Conservation (phyloP, 768 basidiomycete species). For the Tricholoma matsutake region DNA sequence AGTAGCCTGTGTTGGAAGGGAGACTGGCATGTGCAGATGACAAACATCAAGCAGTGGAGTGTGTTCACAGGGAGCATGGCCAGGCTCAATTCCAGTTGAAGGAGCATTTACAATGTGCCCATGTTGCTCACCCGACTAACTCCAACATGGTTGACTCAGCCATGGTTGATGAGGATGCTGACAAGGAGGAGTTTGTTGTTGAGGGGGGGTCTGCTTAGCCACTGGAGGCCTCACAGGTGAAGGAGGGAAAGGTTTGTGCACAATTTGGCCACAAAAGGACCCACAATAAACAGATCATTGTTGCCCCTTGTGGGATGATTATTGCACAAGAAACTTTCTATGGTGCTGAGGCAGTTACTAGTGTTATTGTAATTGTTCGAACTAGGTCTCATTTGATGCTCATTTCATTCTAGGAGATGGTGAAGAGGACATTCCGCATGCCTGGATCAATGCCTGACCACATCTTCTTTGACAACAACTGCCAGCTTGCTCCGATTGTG, state of each 20-base stretch:
- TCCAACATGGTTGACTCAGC: not conserved
- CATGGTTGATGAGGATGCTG: not conserved
- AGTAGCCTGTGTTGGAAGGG: not conserved
- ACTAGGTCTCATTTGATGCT: not conserved
- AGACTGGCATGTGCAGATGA: too few relatives aligned
- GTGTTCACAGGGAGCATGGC: too few relatives aligned
- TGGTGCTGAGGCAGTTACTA: slow-evolving; percentile 22
- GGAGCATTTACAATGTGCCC: not conserved
- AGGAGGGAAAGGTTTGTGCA: slow-evolving; percentile 18
- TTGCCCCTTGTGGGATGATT: slow-evolving; percentile 32
- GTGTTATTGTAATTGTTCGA: slow-evolving; percentile 1
- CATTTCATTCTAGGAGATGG: slow-evolving; percentile 10
- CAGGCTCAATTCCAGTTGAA: too few relatives aligned
- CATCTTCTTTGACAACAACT: slow-evolving; percentile 31
- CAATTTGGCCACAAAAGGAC: slow-evolving; percentile 27
- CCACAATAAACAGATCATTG: slow-evolving; percentile 33
- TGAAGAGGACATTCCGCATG: slow-evolving; percentile 19
- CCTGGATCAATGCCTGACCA: slow-evolving; percentile 5
- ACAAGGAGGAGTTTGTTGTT: not conserved
- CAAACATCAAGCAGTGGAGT: too few relatives aligned
- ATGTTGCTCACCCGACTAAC: not conserved
- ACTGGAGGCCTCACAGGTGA: slow-evolving; percentile 7
- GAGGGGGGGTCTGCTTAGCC: not conserved
- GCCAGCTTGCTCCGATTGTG: slow-evolving; percentile 10
- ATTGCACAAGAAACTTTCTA: slow-evolving; percentile 28